Conservation (phyloP, 768 basidiomycete genomes). For the Naematelia encephala region DNA sequence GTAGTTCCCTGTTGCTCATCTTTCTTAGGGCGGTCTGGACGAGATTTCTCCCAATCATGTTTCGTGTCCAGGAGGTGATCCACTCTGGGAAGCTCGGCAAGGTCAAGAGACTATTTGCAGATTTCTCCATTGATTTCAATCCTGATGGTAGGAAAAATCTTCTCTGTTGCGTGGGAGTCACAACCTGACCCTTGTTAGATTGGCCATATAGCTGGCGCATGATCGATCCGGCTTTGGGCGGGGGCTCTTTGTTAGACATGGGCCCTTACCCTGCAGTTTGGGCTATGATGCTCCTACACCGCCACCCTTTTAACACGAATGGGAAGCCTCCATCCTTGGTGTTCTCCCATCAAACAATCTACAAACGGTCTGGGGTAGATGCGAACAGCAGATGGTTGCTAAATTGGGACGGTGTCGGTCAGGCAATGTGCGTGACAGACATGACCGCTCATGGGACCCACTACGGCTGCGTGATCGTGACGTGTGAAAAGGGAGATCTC, state of each 20-base stretch:
- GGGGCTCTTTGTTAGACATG: conserved; percentile 73
- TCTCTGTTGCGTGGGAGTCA: conserved; percentile 30
- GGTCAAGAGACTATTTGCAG: conserved; percentile 55
- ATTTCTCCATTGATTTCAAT: conserved; percentile 66
- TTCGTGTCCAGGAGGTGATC: conserved; percentile 18
- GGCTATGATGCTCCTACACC: no score
- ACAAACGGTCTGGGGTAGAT: no score
- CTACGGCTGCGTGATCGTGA: no score
- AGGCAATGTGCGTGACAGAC: no score
- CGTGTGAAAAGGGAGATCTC: conserved; percentile 69
- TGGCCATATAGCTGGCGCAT: conserved; percentile 63
- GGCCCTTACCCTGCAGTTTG: no score
- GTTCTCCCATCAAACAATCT: no score
- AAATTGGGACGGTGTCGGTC: no score
- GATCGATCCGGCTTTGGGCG: conserved; percentile 70
- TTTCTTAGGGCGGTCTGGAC: conserved; percentile 11
- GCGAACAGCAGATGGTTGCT: no score
- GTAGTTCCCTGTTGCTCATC: neutral
- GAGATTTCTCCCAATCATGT: conserved; percentile 18
- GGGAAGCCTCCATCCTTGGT: no score
- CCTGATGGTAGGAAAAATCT: conserved; percentile 58
- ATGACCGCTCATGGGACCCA: no score
- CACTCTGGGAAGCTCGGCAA: conserved; percentile 25
- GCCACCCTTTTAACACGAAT: no score
- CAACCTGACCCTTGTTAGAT: conserved; percentile 46